A percentile compares a stretch with the other conserved stretches of the same genome.
phyloP scores from a whole-genome alignment of 208 protist species.

The Naegleria fowleri region DNA sequence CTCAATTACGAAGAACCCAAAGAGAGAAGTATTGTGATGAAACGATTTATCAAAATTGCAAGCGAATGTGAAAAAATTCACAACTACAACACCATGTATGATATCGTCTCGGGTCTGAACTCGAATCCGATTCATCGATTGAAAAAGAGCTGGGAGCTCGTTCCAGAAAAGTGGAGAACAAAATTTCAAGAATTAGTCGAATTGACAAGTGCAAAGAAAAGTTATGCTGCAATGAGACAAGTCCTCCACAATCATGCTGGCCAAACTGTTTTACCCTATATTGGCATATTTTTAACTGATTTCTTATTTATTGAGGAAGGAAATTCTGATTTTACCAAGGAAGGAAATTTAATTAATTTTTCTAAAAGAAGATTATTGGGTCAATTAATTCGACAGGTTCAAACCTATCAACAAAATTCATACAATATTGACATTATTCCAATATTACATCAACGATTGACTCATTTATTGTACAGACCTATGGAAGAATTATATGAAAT shows the following conservation, averaged over 20 bases:
- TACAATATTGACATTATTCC: constrained; percentile 39
- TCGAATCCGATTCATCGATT: constrained; percentile 34
- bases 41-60: constrained; percentile 31
- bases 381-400: constrained; percentile 41
- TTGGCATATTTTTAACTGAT: constrained; percentile 44
- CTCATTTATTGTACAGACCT: not conserved
- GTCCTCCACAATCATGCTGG: not conserved
- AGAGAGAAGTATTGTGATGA: constrained; percentile 34
- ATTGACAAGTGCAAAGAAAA: constrained; percentile 18
- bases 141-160: constrained; percentile 38
- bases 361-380: constrained; percentile 36
- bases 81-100: constrained; percentile 37
- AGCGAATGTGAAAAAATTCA: not conserved
- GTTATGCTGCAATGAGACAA: constrained; percentile 9
- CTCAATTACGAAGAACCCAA: constrained; percentile 9
- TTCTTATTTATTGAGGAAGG: constrained; percentile 37
- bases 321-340: constrained; percentile 20
- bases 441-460: not conserved
- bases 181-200: constrained; percentile 29
- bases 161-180: constrained; percentile 25
- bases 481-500: constrained; percentile 10
- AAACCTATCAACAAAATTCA: constrained; percentile 40
- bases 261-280: constrained; percentile 37
- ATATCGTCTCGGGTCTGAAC: constrained; percentile 33
- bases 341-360: constrained; percentile 42